phyloP scores from a whole-genome alignment of 176 grass and related monocot genomes.

The Zizania latifolia region DNA sequence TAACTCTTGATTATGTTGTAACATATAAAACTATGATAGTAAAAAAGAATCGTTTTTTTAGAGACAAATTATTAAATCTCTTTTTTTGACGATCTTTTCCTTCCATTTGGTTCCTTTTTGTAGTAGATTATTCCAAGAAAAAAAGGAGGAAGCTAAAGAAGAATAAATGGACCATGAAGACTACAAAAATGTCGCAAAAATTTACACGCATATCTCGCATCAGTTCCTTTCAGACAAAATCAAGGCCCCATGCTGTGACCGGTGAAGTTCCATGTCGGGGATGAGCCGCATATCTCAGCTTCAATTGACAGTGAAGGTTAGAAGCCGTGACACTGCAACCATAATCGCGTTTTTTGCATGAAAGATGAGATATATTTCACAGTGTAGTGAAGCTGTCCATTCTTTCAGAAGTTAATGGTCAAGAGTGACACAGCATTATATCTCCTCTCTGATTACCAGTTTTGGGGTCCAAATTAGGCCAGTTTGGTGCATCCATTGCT shows the following conservation, averaged over 20 bases:
- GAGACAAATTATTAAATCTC: too few relatives aligned
- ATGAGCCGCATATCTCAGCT: not conserved
- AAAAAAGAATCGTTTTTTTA: too few relatives aligned
- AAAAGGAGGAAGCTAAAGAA: not conserved
- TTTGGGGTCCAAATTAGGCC: not conserved
- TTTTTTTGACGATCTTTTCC: not conserved
- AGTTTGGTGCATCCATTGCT: slow-evolving; percentile 1
- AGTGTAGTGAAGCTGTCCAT: not conserved
- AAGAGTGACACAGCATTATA: not conserved
- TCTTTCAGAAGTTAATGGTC: not conserved
- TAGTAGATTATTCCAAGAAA: not conserved
- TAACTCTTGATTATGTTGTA: too few relatives aligned
- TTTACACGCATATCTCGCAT: not conserved
- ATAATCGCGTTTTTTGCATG: slow-evolving; percentile 7
- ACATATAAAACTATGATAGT: too few relatives aligned
- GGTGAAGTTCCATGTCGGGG: slow-evolving; percentile 9
- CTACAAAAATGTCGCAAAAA: not conserved
- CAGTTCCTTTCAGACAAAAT: slow-evolving; percentile 5
- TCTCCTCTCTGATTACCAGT: not conserved
- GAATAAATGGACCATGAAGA: not conserved
- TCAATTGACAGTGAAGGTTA: slow-evolving; percentile 29
- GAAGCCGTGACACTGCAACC: not conserved
- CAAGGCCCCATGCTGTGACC: slow-evolving; percentile 31
- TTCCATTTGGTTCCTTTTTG: not conserved
- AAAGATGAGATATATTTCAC: not conserved